A percentile compares a stretch with the other conserved stretches of the same genome.
These are phyloP conservation scores for Macrocystidia cucumis DNA, from an alignment of 1,284 basidiomycete genomes.

Conservation along the genomic window DNA sequence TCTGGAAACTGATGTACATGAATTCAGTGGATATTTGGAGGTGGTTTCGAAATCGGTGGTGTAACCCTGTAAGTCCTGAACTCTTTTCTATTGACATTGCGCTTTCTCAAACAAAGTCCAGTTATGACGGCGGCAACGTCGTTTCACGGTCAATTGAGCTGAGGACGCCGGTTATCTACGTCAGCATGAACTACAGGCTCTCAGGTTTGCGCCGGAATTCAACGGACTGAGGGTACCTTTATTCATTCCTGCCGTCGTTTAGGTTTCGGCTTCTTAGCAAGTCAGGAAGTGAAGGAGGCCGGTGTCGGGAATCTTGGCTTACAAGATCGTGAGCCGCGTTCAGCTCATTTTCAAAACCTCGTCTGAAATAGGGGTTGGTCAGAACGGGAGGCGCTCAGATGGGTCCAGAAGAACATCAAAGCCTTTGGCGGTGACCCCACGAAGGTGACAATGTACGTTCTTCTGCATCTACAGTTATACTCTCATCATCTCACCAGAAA, in stretches of 20 bases:
- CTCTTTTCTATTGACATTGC: slow-evolving; percentile 9
- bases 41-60: slow-evolving; percentile 35
- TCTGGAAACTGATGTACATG: background rate
- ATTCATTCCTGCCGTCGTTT: background rate
- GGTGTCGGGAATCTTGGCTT: slow-evolving; percentile 43
- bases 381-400: slow-evolving; percentile 52
- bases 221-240: too few relatives aligned
- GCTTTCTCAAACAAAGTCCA: slow-evolving; percentile 13
- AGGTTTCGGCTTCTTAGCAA: slow-evolving; percentile 35
- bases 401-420: slow-evolving; percentile 59
- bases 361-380: background rate
- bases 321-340: slow-evolving; percentile 38
- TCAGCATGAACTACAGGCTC: slow-evolving; percentile 45
- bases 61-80: slow-evolving; percentile 22
- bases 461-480: background rate
- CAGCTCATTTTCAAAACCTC: background rate
- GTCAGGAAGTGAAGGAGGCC: slow-evolving; percentile 36
- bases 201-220: too few relatives aligned
- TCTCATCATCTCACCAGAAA: background rate
- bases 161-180: slow-evolving; percentile 32
- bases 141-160: slow-evolving; percentile 28
- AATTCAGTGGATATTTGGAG: slow-evolving; percentile 47
- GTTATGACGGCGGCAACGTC: slow-evolving; percentile 35
- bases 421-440: slow-evolving; percentile 57
- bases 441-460: slow-evolving; percentile 45